A percentile compares a stretch with the other conserved stretches of the same genome.
phyloP scores from a whole-genome alignment of 2,329 filamentous ascomycete species.

The Pseudogymnoascus sp. region DNA sequence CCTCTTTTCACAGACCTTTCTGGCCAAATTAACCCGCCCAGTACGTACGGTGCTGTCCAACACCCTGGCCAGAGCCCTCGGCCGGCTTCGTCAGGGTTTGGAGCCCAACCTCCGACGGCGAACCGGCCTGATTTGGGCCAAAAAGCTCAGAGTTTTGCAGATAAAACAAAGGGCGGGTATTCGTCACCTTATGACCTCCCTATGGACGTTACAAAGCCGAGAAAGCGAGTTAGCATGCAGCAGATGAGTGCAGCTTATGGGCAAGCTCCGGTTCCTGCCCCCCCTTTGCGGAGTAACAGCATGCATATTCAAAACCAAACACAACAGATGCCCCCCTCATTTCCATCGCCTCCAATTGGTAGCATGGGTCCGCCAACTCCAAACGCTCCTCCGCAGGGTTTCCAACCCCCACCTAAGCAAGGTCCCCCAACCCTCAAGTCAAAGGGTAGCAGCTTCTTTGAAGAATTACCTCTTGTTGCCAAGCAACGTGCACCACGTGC shows the following conservation, averaged over 20 bases:
- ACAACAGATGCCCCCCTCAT: slow-evolving; percentile 18
- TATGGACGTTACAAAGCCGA: slow-evolving; percentile 71
- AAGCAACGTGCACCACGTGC: slow-evolving; percentile 51
- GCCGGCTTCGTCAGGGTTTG: neutral
- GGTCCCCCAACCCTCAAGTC: slow-evolving; percentile 19
- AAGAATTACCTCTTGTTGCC: slow-evolving; percentile 60
- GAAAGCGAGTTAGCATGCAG: slow-evolving; percentile 54
- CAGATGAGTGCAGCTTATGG: slow-evolving; percentile 22
- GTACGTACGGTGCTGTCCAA: slow-evolving; percentile 17
- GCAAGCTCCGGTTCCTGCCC: slow-evolving; percentile 17
- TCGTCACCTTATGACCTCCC: slow-evolving; percentile 91
- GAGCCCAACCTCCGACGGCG: slow-evolving; percentile 25
- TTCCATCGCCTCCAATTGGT: slow-evolving; percentile 19
- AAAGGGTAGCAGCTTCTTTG: slow-evolving; percentile 58
- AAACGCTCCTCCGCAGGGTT: neutral
- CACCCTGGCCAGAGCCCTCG: neutral
- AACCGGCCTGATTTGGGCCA: slow-evolving; percentile 36
- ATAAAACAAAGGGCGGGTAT: slow-evolving; percentile 87
- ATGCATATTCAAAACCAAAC: slow-evolving; percentile 20
- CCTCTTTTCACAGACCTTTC: slow-evolving; percentile 28
- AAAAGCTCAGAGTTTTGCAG: slow-evolving; percentile 75
- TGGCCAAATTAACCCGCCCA: slow-evolving; percentile 20
- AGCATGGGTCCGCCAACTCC: slow-evolving; percentile 14
- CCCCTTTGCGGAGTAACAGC: slow-evolving; percentile 27
- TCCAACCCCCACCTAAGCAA: neutral